These are phyloP conservation scores for Primulina tabacum DNA, from an alignment of 257 asterid species.

Conservation along the genomic window DNA sequence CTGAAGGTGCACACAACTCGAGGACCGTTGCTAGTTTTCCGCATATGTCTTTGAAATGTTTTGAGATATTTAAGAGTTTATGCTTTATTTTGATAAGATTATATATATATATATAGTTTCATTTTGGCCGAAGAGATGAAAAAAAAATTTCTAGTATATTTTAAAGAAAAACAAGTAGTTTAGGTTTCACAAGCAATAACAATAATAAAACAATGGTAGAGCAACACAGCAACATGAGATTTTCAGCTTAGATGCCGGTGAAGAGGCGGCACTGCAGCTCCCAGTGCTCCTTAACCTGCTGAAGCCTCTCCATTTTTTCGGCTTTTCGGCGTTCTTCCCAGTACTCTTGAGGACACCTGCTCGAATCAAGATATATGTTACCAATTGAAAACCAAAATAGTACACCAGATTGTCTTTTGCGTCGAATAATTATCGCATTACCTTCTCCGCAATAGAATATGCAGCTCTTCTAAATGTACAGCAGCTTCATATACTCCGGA, in stretches of 20 bases:
- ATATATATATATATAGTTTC: too few species aligned
- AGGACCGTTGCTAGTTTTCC: too few species aligned
- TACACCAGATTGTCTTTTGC: background rate
- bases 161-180: too few species aligned
- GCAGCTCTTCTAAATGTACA: conserved; percentile 82
- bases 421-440: conserved; percentile 14
- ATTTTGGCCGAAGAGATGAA: too few species aligned
- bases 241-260: conserved; percentile 47
- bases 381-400: background rate
- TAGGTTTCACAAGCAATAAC: background rate
- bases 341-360: conserved; percentile 67
- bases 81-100: too few species aligned
- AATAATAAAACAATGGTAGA: background rate
- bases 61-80: too few species aligned
- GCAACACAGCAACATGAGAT: background rate
- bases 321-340: conserved; percentile 69
- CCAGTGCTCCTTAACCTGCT: conserved; percentile 89
- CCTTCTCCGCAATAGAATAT: conserved; percentile 69
- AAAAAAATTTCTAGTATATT: too few species aligned
- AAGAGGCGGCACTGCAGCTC: conserved; percentile 73
- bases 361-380: background rate
- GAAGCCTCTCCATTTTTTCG: conserved; percentile 67
- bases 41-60: too few species aligned
- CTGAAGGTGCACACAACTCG: too few species aligned
- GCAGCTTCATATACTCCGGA: conserved; percentile 64